phyloP scores from a whole-genome alignment of 306 rosid genomes.

The Pyrus betulifolia region DNA sequence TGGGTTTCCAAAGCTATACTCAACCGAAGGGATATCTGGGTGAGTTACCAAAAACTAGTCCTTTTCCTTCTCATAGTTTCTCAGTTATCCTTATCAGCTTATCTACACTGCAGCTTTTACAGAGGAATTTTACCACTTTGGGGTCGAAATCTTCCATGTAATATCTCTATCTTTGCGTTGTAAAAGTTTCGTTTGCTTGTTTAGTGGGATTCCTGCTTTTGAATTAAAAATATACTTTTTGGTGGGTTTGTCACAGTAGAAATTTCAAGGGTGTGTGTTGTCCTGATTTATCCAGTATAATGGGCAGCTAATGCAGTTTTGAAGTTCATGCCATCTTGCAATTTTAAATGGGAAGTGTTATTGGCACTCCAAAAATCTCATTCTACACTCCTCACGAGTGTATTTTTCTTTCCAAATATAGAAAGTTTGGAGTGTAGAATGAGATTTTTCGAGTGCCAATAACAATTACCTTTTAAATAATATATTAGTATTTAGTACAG shows the following conservation, averaged over 20 bases:
- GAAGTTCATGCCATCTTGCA: background rate
- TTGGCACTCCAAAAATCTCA: too few species aligned
- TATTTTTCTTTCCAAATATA: too few species aligned
- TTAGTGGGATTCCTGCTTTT: too few species aligned
- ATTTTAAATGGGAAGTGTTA: background rate
- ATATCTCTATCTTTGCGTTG: conserved; percentile 15
- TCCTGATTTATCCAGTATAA: background rate
- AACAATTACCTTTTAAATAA: background rate
- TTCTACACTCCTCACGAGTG: too few species aligned
- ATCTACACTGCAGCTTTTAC: conserved; percentile 44
- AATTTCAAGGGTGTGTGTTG: background rate
- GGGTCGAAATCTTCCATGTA: conserved; percentile 82
- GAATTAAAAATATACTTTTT: background rate
- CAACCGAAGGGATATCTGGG: conserved; percentile 51
- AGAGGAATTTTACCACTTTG: conserved; percentile 60
- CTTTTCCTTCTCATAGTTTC: background rate
- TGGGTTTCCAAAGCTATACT: conserved; percentile 54
- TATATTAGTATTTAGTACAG: background rate
- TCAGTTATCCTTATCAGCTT: conserved; percentile 3
- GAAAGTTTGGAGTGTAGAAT: too few species aligned
- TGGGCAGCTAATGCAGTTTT: background rate
- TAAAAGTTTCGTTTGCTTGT: background rate
- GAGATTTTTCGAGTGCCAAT: too few species aligned
- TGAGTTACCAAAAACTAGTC: conserved; percentile 1
- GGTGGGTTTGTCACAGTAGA: background rate